A percentile compares a stretch with the other conserved stretches of the same genome.
phyloP scores from a whole-genome alignment of 2,329 filamentous ascomycete species.

The Cercospora nicotianae region DNA sequence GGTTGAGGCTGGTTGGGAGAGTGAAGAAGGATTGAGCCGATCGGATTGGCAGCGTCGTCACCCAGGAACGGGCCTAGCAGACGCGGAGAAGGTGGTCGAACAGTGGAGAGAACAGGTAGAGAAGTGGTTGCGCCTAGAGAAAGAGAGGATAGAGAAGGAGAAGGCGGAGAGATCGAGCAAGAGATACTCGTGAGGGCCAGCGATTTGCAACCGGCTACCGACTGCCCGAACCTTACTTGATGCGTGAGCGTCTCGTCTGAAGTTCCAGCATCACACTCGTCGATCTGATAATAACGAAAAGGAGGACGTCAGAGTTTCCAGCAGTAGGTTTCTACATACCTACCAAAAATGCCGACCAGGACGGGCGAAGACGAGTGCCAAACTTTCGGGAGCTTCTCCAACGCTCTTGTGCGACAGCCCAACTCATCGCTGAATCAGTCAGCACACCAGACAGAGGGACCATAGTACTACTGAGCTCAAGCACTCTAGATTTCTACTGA shows the following conservation, averaged over 20 bases:
- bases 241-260: background rate
- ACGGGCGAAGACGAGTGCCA: constrained; percentile 32
- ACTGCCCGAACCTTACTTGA: background rate
- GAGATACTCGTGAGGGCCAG: background rate
- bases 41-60: background rate
- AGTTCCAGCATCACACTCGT: background rate
- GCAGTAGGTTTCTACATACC: constrained; percentile 55
- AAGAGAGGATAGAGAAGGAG: background rate
- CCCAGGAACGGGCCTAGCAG: background rate
- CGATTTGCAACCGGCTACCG: background rate
- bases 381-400: constrained; percentile 41
- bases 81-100: background rate
- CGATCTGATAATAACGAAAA: background rate
- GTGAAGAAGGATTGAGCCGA: background rate
- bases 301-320: constrained; percentile 33
- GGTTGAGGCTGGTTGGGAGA: background rate
- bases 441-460: constrained; percentile 33
- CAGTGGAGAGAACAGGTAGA: background rate
- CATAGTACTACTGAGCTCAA: constrained; percentile 58
- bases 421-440: constrained; percentile 29
- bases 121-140: background rate
- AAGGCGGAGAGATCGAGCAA: background rate
- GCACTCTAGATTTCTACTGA: constrained; percentile 56
- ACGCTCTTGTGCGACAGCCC: constrained; percentile 42
- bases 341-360: constrained; percentile 14